Base-by-base conservation (phyloP, 1,284 basidiomycete species). In the Apiotrichum gracile region DNA sequence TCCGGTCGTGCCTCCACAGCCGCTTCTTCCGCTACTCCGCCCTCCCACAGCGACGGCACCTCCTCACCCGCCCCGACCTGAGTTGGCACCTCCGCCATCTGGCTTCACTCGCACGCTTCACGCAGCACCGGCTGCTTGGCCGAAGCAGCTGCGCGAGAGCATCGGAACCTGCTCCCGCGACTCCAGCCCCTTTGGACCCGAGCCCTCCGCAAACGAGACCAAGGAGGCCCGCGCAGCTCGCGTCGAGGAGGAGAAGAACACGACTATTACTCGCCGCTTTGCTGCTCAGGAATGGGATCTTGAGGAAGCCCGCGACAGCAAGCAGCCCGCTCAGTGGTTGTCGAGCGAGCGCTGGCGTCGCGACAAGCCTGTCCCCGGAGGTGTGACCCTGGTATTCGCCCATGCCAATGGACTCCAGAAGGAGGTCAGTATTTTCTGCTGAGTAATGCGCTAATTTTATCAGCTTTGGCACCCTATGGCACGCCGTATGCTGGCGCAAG, bases 351-450 rank as follows among this genome's bases (percentile, higher is more conserved):
- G 61, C 5, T 63, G 58, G 61, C 39, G 24, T 4, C 49, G 58
- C 31, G 46, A 41, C 7, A 25, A 24, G 10, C 40, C 37, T 19
- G 64, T 61, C 16, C 64, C 51, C 27, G 58, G 61, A 1, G 81
- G 83, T 0, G 41, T 86, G 38, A 90, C 87, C 0, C 73, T 91
- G 37, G 80, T 91, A 54, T 74, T 86, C 38, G 81, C 81, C 7
- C 88, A 91, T 66, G 88, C 86, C 2, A 91, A 87, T 69, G 88
- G 89, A 6, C 84, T 91, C 63, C 83, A 83, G 58, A 91, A 91
- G 70, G 87, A 90, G 81, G 87, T 83, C 49, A 53, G 80, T 12
- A 62, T 5, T 19, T 19, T 6, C 16, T 16, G 17, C 45, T 52
- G 25, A 44, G 27, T 21, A 4, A 4, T 21, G 17, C 10, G 12